Evolutionary conservation across 108 stramenopile species (phyloP), one percentile per base, ranked within the genome.

Genomic region (Epithemia pelagica): DNA sequence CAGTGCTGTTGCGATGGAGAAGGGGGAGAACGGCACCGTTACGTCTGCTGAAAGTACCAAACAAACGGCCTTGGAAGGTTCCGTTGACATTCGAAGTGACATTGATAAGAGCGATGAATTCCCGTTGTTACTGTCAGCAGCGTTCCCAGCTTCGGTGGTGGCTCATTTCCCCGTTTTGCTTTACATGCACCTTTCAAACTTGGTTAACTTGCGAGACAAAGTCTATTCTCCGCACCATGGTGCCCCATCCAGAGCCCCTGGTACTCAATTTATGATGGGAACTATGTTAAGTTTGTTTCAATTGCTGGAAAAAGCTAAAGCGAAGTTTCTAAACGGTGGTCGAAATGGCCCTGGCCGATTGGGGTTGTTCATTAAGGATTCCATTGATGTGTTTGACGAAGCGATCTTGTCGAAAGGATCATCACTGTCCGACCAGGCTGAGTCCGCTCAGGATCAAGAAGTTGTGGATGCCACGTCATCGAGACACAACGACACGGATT

Each of bases 201-300:
- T 84, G 24, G 64, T 80, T 18, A 72, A 69, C 30, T 25, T 23
- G 26, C 37, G 15, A 20, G 32, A 55, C 27, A 64, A 27, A 25
- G 63, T 8, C 15, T 46, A 46, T 15, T 46, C 56, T n/a, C 56
- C 7, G 21, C 56, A 58, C 8, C 29, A 52, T 7, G 56, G 33
- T 1, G 46, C 51, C 0, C 21, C 32, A 33, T 37, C 54, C 19
- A 72, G 52, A 28, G 68, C 58, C 10, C 37, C 37, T 5, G 37
- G 37, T 5, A 46, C 56, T 10, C 53, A 65, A 56, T 72, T 78
- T 55, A 31, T 78, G 37, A 64, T 68, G 53, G 67, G 73, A 1
- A 78, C 59, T 23, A 58, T 85, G 57, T 32, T 37, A 18, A 85
- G 80, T 61, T 56, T 85, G 32, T 63, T 85, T 54, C 68, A 76